These are phyloP conservation scores for Cryptococcus floricola DNA, from an alignment of 1,284 basidiomycete genomes.

Conservation along the genomic window DNA sequence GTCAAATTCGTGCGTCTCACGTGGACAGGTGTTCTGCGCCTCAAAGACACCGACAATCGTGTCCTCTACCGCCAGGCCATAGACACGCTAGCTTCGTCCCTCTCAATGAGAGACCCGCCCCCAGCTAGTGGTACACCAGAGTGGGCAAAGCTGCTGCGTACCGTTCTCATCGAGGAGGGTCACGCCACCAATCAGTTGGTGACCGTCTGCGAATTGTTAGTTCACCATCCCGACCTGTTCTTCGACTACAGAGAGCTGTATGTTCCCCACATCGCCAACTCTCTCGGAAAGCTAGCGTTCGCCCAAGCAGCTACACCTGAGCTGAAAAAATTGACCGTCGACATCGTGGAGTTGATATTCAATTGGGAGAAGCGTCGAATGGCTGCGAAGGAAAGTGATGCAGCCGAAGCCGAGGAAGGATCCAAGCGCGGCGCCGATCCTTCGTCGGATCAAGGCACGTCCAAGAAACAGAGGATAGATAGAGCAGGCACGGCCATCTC, in stretches of 20 bases:
- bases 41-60: conserved; percentile 70
- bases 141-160: conserved; percentile 88
- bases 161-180: conserved; percentile 85
- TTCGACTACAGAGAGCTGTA: conserved; percentile 91
- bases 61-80: conserved; percentile 79
- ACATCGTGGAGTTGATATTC: conserved; percentile 80
- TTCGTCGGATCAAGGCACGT: conserved; percentile 31
- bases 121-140: conserved; percentile 59
- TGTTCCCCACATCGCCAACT: conserved; percentile 92
- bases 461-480: conserved; percentile 52
- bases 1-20: conserved; percentile 91
- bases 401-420: conserved; percentile 47
- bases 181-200: conserved; percentile 75
- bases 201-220: conserved; percentile 87
- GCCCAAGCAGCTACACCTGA: conserved; percentile 71
- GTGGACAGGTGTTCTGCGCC: conserved; percentile 87
- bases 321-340: conserved; percentile 73
- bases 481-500: conserved; percentile 51
- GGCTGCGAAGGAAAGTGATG: conserved; percentile 51
- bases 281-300: conserved; percentile 81
- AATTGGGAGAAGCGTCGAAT: conserved; percentile 69
- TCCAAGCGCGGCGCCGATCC: conserved; percentile 24
- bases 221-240: conserved; percentile 87
- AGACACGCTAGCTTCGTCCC: conserved; percentile 83
- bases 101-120: conserved; percentile 59